Percentiles rank a stretch among this genome's conserved stretches.
Evolutionary conservation across 1,139 yeast species (phyloP).

Genomic region (Yamadazyma diospyri): DNA sequence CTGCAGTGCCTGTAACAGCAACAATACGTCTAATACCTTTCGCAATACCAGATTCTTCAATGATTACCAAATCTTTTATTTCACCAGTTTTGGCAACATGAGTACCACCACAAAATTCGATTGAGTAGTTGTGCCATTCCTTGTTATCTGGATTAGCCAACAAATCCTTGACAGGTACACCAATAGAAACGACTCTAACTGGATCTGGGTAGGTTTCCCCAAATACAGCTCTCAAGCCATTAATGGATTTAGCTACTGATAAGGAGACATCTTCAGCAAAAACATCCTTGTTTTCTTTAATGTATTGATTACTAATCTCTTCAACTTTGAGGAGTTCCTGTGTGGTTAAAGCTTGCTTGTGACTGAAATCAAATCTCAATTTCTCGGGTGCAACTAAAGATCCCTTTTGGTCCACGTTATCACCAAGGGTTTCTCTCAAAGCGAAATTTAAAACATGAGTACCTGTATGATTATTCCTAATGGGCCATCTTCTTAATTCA

Average conservation of each 20-base stretch:
- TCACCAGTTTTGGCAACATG: slow-evolving; percentile 92
- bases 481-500: slow-evolving; percentile 93
- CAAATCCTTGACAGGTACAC: slow-evolving; percentile 82
- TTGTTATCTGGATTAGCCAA: slow-evolving; percentile 63
- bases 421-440: slow-evolving; percentile 81
- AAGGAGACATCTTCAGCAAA: slow-evolving; percentile 81
- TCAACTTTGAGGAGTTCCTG: slow-evolving; percentile 77
- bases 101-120: slow-evolving; percentile 99
- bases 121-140: slow-evolving; percentile 74
- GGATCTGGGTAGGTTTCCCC: slow-evolving; percentile 99
- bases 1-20: slow-evolving; percentile 91
- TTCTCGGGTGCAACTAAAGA: slow-evolving; percentile 95
- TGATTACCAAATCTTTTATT: slow-evolving; percentile 81
- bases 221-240: slow-evolving; percentile 93
- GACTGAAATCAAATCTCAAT: slow-evolving; percentile 92
- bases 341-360: slow-evolving; percentile 73
- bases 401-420: slow-evolving; percentile 91
- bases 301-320: slow-evolving; percentile 64
- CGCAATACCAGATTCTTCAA: slow-evolving; percentile 97
- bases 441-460: slow-evolving; percentile 93
- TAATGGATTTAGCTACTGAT: slow-evolving; percentile 65
- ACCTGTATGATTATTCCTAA: slow-evolving; percentile 97
- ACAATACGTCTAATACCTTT: slow-evolving; percentile 98
- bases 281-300: slow-evolving; percentile 67
- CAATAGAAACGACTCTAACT: slow-evolving; percentile 95